Evolutionary conservation across 345 rosid species (phyloP).

Genomic region (Populus ilicifolia): DNA sequence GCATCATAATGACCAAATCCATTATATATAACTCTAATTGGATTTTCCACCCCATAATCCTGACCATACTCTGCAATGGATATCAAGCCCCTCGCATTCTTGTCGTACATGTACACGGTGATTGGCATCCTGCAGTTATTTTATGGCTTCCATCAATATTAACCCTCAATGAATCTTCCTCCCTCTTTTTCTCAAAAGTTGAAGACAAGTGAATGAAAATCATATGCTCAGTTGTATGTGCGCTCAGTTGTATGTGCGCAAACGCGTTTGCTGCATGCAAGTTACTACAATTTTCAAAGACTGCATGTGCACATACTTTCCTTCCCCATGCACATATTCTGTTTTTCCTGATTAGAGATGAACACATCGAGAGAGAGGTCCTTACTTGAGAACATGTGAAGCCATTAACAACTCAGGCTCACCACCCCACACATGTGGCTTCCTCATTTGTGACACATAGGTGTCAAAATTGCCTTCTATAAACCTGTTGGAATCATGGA

Average conservation of each 20-base stretch:
- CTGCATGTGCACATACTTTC: background rate
- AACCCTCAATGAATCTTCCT: background rate
- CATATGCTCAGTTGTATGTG: background rate
- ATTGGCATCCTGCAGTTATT: conserved; percentile 75
- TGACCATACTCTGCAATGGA: conserved; percentile 85
- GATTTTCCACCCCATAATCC: conserved; percentile 76
- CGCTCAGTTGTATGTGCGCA: background rate
- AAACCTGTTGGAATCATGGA: conserved; percentile 56
- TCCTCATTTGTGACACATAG: conserved; percentile 65
- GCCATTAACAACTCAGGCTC: conserved; percentile 97
- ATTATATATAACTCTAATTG: conserved; percentile 72
- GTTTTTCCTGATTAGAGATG: background rate
- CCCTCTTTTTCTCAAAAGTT: too few relatives aligned
- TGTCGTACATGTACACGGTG: conserved; percentile 72
- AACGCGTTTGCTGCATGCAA: background rate
- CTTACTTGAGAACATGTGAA: conserved; percentile 84
- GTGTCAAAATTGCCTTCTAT: conserved; percentile 89
- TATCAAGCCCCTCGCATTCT: conserved; percentile 69
- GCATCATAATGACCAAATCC: conserved; percentile 95
- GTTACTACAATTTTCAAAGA: background rate
- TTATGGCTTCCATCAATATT: background rate
- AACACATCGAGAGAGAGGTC: background rate
- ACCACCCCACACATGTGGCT: conserved; percentile 97
- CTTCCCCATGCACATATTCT: background rate
- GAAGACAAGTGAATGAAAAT: background rate